Base-by-base conservation (phyloP, 1,284 basidiomycete species). In the Rhodofomes roseus region DNA sequence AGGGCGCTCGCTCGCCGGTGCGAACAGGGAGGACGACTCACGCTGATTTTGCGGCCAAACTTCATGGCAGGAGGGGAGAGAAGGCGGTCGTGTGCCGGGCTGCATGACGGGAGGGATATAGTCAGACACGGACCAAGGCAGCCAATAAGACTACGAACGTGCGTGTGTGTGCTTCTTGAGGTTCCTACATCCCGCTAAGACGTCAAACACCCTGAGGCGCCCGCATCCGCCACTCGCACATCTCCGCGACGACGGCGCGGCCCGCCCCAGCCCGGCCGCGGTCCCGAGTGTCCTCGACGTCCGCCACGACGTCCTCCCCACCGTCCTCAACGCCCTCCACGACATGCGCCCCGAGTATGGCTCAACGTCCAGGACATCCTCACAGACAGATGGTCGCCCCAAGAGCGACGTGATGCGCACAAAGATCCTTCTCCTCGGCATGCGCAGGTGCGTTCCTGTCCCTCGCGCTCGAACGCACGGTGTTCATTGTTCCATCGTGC, bases 1-100 rank as follows among this genome's bases (percentile, higher is more conserved):
- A 56, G 51, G 50, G 40, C 54, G 31, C 54, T 44, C 14, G 9
- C 0, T 7, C 9, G 46, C 2, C 6, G n/a, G 11, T 20, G 16
- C 1, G 12, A 12, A 48, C 11, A 16, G 27, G 36, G n/a, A 52
- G 54, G 48, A 31, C 56, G n/a, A 77, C 86, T 60, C 66, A 93
- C 93, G 67, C 85, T 87, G 67, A 96, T 95, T 73, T 93, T 93
- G 63, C 86, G 83, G 36, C 93, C 93, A 72, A 96, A 96, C 80
- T 96, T 96, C 93, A 95, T 85, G 68, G 67, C 55, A 27, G 37
- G 58, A 37, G 2, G 27, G 34, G 52, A 57, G 48, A 41, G 53
- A 31, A 51, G 53, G 50, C 40, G 40, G 46, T 40, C 36, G 41
- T 54, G 41, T 37, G 39, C 29, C 16, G 18, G 37, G 20, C 57